Evolutionary conservation across 345 rosid species (phyloP), one percentile per base, ranked within the genome.

Genomic region (Psidium guajava): DNA sequence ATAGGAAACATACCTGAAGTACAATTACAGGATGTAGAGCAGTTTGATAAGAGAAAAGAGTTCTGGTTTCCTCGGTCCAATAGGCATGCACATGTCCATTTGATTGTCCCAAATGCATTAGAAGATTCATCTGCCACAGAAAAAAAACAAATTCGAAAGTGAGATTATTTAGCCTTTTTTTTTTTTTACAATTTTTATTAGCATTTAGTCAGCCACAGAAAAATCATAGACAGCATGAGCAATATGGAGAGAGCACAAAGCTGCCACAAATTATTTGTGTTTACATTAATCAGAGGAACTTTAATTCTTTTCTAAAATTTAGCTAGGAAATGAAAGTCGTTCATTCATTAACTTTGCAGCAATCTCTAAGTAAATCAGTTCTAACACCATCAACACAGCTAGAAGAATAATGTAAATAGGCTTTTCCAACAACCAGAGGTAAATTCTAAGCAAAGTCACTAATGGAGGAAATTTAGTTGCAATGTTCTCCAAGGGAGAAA

Each of bases 11-110:
- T 91, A 94, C 99, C 98, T 86, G 92, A 93, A 87, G 81, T 94
- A 89, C 99, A 97, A 87, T 93, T 88, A 88, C 99, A 97, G 87
- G 96, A 94, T 81, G 91, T 83, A 50, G 96, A 93, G 91, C 99
- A 97, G 89, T 93, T 95, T 47, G 90, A 93, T 89, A 85, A 88
- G 25, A 90, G 85, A 87, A 91, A 84, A 87, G 83, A 84, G 85
- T 88, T 91, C 89, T 90, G 91, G 86, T 92, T 90, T 87, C 88
- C 90, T 85, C 77, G 90, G 85, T 86, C 32, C 2, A 90, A 86
- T 50, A 92, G 91, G 85, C 99, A 97, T 7, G 89, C 87, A 82
- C 98, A 97, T 25, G 93, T 92, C 97, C 97, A 97, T 82, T 91
- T 91, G 88, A 73, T 92, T 82, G 86, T 21, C 36, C 90, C 94